Evolutionary conservation across 768 basidiomycete species (phyloP), one percentile per base, ranked within the genome.

Genomic region (Pluteus cervinus): DNA sequence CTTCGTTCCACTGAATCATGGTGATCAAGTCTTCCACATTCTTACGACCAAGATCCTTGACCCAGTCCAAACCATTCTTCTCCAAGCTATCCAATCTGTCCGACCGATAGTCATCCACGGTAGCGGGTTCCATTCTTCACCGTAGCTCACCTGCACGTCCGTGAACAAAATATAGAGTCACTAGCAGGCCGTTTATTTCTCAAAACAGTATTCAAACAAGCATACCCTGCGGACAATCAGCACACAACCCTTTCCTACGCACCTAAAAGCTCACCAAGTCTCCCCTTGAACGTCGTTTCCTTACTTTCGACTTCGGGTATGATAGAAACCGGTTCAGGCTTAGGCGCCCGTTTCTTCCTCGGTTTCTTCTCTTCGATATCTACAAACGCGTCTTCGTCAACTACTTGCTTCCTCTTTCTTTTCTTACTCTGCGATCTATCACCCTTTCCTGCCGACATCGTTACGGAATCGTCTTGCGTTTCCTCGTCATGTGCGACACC

Each of bases 1-100:
- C 71, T 55, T 90, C 91, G 52, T 94, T 96, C 92, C 92, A 96
- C 61, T 88, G 70, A 29, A 92, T 85, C 36, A 92, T 72, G 24
- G 71, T 73, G 16, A 73, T 49, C 23, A 91, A 63, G 53, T 92
- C 89, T 50, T 74, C 61, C 1, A 75, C 67, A 47, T 96, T 96
- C 58, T 76, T 77, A 24, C 71, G 63, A 3, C 85, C 91, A 0
- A 94, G 60, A 17, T 86, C 81, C 53, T 88, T 88, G n/a, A 81
- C 79, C 61, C 76, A 83, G 4, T 88, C 81, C 22, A 84, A 66
- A 1, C 89, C 89, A 40, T 86, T 80, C 52, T 89, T 86, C 48
- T 75, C 71, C 33, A 93, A 75, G 29, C 84, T 81, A 24, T 83
- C 76, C 12, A 91, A 75, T 23, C 90, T 79, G 39, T 57, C 61